Evolutionary conservation across 805 yeast species (phyloP).

Genomic region (Jamesozyma jinghongensis): DNA sequence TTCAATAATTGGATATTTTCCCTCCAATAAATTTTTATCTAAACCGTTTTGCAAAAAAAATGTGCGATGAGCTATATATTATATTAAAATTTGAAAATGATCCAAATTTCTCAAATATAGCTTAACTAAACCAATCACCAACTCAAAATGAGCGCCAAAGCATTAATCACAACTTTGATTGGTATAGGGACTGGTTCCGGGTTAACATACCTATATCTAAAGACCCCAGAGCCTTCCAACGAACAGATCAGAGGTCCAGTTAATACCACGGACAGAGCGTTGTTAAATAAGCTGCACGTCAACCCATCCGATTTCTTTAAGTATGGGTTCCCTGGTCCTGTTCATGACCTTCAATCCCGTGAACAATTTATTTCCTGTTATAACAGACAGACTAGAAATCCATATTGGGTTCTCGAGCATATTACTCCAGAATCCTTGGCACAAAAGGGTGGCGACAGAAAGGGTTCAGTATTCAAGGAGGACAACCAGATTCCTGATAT

Average conservation of each 20-base stretch:
- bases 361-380: slow-evolving; percentile 78
- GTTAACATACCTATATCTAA: slow-evolving; percentile 1
- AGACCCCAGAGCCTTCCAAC: not conserved
- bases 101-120: too few species aligned
- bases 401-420: slow-evolving; percentile 82
- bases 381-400: slow-evolving; percentile 77
- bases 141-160: slow-evolving; percentile 2
- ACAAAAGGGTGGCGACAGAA: slow-evolving; percentile 57
- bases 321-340: slow-evolving; percentile 93
- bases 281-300: not conserved
- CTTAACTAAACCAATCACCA: too few species aligned
- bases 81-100: too few species aligned
- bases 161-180: slow-evolving; percentile 1
- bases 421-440: slow-evolving; percentile 63
- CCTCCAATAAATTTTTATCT: too few species aligned
- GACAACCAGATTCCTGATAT: slow-evolving; percentile 70
- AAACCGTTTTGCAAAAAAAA: too few species aligned
- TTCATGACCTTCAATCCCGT: slow-evolving; percentile 68
- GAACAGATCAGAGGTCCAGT: not conserved
- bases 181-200: slow-evolving; percentile 7
- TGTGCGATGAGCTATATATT: too few species aligned
- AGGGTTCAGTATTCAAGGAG: slow-evolving; percentile 75
- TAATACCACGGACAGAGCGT: not conserved
- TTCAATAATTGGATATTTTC: too few species aligned
- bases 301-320: slow-evolving; percentile 72